Percentiles rank a stretch among this genome's conserved stretches.
Evolutionary conservation across 2,329 filamentous ascomycete species (phyloP).

Genomic region (Clonostachys solani): DNA sequence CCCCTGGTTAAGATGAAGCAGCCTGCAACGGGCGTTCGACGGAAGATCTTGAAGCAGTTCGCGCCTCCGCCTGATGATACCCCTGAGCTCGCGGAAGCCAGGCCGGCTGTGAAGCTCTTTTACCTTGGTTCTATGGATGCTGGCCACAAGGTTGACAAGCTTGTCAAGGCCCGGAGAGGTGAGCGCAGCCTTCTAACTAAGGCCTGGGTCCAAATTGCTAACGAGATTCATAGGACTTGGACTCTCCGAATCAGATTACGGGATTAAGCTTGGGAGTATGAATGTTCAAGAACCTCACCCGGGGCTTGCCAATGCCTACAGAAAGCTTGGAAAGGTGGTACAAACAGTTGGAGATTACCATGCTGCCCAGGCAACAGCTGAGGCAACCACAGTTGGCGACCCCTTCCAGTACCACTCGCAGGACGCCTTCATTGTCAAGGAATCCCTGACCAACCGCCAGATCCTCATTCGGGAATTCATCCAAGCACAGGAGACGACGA

Average conservation of each 20-base stretch:
- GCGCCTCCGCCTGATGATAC: constrained; percentile 96
- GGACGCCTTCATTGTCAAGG: constrained; percentile 96
- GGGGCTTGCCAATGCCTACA: constrained; percentile 84
- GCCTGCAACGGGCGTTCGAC: constrained; percentile 88
- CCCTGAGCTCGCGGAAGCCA: constrained; percentile 83
- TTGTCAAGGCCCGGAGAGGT: constrained; percentile 92
- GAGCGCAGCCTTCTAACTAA: constrained; percentile 13
- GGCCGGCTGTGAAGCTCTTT: constrained; percentile 90
- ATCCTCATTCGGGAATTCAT: constrained; percentile 91
- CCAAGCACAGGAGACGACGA: constrained; percentile 82
- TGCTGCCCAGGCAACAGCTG: constrained; percentile 91
- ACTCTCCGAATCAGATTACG: constrained; percentile 88
- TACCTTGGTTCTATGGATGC: constrained; percentile 94
- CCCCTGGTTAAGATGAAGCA: constrained; percentile 95
- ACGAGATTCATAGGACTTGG: constrained; percentile 65
- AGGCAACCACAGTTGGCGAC: constrained; percentile 91
- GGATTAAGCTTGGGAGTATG: constrained; percentile 83
- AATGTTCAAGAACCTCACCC: constrained; percentile 85
- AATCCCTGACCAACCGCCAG: constrained; percentile 95
- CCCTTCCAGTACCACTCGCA: constrained; percentile 92
- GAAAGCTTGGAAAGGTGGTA: constrained; percentile 89
- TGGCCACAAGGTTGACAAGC: constrained; percentile 92
- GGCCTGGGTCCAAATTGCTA: not conserved
- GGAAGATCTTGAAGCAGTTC: constrained; percentile 97
- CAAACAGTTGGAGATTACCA: constrained; percentile 94